Conservation (phyloP, 345 rosid genomes). For the Heritiera littoralis region DNA sequence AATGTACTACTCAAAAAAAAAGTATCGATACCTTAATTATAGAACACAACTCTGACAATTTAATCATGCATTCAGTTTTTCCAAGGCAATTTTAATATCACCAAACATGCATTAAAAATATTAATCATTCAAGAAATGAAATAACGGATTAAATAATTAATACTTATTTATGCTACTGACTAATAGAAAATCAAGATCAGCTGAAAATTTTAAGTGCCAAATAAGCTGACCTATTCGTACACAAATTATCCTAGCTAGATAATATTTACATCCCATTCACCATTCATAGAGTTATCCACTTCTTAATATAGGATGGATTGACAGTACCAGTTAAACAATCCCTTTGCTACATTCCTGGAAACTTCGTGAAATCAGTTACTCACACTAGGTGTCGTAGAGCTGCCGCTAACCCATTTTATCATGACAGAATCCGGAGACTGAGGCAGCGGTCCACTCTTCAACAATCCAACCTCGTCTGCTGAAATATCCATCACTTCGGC, state of each 20-base stretch:
- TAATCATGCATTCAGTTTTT: no score
- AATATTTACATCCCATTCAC: slow-evolving; percentile 6
- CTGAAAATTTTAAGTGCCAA: slow-evolving; percentile 7
- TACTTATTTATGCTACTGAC: background rate
- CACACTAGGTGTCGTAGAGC: slow-evolving; percentile 28
- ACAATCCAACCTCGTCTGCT: slow-evolving; percentile 42
- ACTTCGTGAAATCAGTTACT: slow-evolving; percentile 28
- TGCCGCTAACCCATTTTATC: slow-evolving; percentile 47
- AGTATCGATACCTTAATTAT: no score
- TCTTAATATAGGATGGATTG: slow-evolving; percentile 3
- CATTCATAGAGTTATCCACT: background rate
- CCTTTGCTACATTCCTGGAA: background rate
- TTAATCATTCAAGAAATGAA: background rate
- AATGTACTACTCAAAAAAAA: no score
- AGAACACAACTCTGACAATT: no score
- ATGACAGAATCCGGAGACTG: slow-evolving; percentile 35
- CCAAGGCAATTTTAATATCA: no score
- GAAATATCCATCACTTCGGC: slow-evolving; percentile 24
- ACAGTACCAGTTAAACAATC: background rate
- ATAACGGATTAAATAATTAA: background rate
- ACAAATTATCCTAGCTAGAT: background rate
- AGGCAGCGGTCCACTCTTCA: slow-evolving; percentile 36
- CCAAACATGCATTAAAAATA: no score
- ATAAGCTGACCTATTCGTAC: background rate
- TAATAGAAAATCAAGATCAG: slow-evolving; percentile 6